Evolutionary conservation across 1,139 yeast species (phyloP), one percentile per base, ranked within the genome.

Genomic region (Pichia sp.): DNA sequence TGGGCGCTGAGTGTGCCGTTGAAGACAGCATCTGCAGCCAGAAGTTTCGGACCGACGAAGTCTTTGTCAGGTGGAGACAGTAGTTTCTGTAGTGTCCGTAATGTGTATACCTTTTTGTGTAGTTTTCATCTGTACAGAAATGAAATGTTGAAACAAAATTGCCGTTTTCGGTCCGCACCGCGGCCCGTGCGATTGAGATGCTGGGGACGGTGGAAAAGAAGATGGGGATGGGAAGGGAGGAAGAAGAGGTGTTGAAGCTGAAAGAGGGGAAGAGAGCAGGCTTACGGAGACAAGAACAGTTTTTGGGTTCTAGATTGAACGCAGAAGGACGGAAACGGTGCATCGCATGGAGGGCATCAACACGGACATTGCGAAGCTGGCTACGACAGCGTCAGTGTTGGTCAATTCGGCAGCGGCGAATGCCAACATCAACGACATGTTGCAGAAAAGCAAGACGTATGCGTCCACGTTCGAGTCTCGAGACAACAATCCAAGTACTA

Each of bases 11-110:
- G 1, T 77, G 74, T 45, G 78, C 75, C 8, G 64, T 92, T 51
- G 70, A 75, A 48, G 82, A 89, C 56, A 87, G 97, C 0, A 93
- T 89, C 1, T 93, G 97, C 64, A 87, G 97, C 0, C 99, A 93
- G 69, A 78, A 95, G 65, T 93, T 90, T 70, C 76, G 99, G 68
- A 92, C 98, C 0, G 98, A 92, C 65, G 96, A 90, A 65, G 98
- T 92, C 2, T 79, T 79, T 66, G 92, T 90, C n/a, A 81, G 82
- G 59, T 92, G 97, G 97, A 53, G 58, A 29, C 59, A 56, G 30
- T 48, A 48, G 13, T 16, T 4, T 7, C 30, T 23, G 13, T 42
- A 23, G 29, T 11, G 19, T n/a, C 41, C n/a, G n/a, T 34, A 13
- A 13, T 38, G 41, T 38, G 15, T 38, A 16, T 16, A n/a, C 16